These are phyloP conservation scores for Coniella vitis DNA, from an alignment of 2,329 filamentous ascomycete species.

Conservation along the genomic window DNA sequence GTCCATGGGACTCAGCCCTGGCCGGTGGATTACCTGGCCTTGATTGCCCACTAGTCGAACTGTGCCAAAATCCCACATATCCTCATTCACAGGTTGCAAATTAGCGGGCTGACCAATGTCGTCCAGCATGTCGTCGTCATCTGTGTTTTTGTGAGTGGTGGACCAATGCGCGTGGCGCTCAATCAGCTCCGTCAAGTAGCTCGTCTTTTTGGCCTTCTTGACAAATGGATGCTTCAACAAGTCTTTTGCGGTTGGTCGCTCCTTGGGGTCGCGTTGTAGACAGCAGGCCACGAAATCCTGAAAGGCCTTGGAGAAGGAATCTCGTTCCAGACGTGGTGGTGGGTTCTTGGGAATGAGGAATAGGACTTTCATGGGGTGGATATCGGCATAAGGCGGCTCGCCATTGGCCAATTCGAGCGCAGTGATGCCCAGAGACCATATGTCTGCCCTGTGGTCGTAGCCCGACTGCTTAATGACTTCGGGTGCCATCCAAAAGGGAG, in stretches of 20 bases:
- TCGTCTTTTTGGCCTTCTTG: constrained; percentile 85
- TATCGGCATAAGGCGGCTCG: constrained; percentile 91
- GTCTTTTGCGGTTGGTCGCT: constrained; percentile 80
- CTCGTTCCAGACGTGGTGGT: constrained; percentile 66
- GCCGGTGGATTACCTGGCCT: constrained; percentile 47
- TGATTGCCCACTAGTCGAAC: constrained; percentile 71
- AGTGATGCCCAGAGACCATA: constrained; percentile 94
- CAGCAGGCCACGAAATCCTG: constrained; percentile 82
- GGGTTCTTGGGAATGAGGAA: constrained; percentile 95
- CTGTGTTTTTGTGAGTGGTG: constrained; percentile 64
- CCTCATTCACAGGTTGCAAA: constrained; percentile 60
- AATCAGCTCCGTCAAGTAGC: constrained; percentile 93
- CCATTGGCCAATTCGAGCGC: constrained; percentile 86
- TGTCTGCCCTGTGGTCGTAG: constrained; percentile 96
- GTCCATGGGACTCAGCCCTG: constrained; percentile 66
- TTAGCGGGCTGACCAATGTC: constrained; percentile 43
- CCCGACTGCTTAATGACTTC: constrained; percentile 98
- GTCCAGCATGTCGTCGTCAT: constrained; percentile 58
- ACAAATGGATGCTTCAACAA: constrained; percentile 87
- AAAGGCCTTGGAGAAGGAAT: constrained; percentile 74
- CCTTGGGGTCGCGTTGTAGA: constrained; percentile 79
- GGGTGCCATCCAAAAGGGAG: constrained; percentile 98
- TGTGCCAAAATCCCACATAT: constrained; percentile 98
- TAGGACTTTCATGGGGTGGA: constrained; percentile 96
- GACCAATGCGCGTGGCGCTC: constrained; percentile 85